A percentile compares a stretch with the other conserved stretches of the same genome.
Conservation (phyloP, 352 stramenopile genomes). For the Phytophthora boehmeriae region DNA sequence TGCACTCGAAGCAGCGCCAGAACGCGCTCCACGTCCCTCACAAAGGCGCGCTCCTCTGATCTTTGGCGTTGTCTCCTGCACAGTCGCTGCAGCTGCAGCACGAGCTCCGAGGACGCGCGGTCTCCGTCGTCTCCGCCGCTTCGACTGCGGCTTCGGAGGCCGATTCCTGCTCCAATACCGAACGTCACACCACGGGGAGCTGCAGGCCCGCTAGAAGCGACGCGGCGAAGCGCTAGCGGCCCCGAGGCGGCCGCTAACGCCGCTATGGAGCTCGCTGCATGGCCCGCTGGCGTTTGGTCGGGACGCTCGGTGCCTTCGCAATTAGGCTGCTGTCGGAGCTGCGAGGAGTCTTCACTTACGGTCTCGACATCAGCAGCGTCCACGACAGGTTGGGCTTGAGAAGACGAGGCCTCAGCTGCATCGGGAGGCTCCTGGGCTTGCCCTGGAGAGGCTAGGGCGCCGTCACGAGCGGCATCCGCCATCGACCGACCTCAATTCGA, state of each 20-base stretch:
- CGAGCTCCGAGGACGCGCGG: slow-evolving; percentile 50
- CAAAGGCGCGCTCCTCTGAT: slow-evolving; percentile 66
- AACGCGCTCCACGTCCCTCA: slow-evolving; percentile 72
- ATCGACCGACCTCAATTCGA: too few relatives aligned
- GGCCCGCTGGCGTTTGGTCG: background rate
- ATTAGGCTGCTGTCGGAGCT: slow-evolving; percentile 37
- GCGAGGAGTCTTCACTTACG: background rate
- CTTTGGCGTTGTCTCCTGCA: slow-evolving; percentile 69
- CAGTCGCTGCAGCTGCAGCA: slow-evolving; percentile 62
- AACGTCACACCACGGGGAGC: slow-evolving; percentile 2
- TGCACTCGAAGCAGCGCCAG: slow-evolving; percentile 45
- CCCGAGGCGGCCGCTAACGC: slow-evolving; percentile 5
- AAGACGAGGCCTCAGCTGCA: too few relatives aligned
- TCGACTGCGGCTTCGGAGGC: slow-evolving; percentile 24
- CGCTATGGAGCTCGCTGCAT: background rate
- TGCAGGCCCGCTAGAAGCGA: slow-evolving; percentile 11
- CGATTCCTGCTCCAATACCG: slow-evolving; percentile 1
- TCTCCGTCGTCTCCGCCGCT: slow-evolving; percentile 35
- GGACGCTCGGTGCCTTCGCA: slow-evolving; percentile 32
- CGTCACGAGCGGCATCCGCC: too few relatives aligned
- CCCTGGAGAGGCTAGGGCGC: too few relatives aligned
- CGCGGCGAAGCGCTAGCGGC: slow-evolving; percentile 20
- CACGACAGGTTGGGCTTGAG: too few relatives aligned
- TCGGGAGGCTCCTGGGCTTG: too few relatives aligned
- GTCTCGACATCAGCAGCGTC: too few relatives aligned